Evolutionary conservation across 202 grass and related monocot species (phyloP).

Genomic region (Zoysia matrella): DNA sequence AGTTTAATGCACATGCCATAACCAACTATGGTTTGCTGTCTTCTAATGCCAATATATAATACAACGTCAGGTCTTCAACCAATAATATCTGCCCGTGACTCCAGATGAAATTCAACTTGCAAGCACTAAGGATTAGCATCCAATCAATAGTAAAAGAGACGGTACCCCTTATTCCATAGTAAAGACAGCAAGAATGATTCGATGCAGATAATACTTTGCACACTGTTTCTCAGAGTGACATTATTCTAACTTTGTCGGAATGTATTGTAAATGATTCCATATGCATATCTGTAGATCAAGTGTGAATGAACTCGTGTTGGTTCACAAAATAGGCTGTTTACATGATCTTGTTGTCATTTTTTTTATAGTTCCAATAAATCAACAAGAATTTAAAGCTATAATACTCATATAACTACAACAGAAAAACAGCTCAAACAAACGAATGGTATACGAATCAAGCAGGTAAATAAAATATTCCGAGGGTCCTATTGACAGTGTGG

Average conservation of each 20-base stretch:
- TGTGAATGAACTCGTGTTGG: neutral
- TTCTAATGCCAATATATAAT: neutral
- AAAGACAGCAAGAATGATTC: neutral
- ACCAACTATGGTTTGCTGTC: neutral
- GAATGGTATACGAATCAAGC: neutral
- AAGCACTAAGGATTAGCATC: constrained; percentile 7
- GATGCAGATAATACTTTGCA: neutral
- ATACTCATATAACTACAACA: neutral
- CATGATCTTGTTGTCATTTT: neutral
- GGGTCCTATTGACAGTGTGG: no score
- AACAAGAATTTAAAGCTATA: constrained; percentile 19
- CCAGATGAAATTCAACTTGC: constrained; percentile 2
- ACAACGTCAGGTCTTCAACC: neutral
- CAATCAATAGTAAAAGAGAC: constrained; percentile 7
- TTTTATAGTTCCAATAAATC: neutral
- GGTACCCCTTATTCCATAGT: neutral
- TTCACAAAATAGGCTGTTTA: neutral
- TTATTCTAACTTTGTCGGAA: neutral
- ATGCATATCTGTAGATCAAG: constrained; percentile 19
- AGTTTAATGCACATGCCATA: neutral
- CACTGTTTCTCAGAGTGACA: neutral
- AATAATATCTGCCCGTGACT: neutral
- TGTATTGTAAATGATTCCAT: neutral
- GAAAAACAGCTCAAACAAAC: neutral
- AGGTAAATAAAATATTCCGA: neutral